These are phyloP conservation scores for Gynandropsis gynandra DNA, from an alignment of 345 rosid genomes.

Conservation along the genomic window DNA sequence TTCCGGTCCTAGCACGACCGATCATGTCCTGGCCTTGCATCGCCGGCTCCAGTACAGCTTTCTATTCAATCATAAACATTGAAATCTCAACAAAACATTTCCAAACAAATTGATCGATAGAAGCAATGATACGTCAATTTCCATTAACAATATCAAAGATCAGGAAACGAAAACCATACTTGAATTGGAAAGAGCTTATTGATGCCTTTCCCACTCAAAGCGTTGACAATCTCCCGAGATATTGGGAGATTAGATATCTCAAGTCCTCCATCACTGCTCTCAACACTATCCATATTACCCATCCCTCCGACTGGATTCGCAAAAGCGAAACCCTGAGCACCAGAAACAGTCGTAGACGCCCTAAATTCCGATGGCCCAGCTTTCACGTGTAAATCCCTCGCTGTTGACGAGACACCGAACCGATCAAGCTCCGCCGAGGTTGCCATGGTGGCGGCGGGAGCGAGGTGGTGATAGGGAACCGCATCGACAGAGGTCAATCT, in stretches of 20 bases:
- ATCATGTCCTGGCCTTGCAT: conserved; percentile 95
- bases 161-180: conserved; percentile 27
- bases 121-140: background rate
- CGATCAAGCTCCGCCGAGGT: conserved; percentile 11
- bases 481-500: conserved; percentile 7
- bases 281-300: conserved; percentile 14
- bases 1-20: conserved; percentile 93
- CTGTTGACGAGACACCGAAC: background rate
- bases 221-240: conserved; percentile 62
- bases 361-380: conserved; percentile 44
- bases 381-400: conserved; percentile 43
- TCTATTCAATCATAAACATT: conserved; percentile 34
- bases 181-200: conserved; percentile 83
- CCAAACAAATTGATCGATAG: background rate
- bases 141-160: background rate
- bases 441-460: conserved; percentile 14
- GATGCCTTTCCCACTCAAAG: conserved; percentile 60
- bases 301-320: conserved; percentile 8
- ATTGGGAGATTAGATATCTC: conserved; percentile 61
- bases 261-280: conserved; percentile 53
- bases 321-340: conserved; percentile 40
- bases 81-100: conserved; percentile 1
- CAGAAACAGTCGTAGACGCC: conserved; percentile 32
- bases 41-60: conserved; percentile 91
- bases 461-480: conserved; percentile 5